Evolutionary conservation across 1,284 basidiomycete genomes (phyloP), one percentile per base, ranked within the genome.

Genomic region (Dichomitus squalens): DNA sequence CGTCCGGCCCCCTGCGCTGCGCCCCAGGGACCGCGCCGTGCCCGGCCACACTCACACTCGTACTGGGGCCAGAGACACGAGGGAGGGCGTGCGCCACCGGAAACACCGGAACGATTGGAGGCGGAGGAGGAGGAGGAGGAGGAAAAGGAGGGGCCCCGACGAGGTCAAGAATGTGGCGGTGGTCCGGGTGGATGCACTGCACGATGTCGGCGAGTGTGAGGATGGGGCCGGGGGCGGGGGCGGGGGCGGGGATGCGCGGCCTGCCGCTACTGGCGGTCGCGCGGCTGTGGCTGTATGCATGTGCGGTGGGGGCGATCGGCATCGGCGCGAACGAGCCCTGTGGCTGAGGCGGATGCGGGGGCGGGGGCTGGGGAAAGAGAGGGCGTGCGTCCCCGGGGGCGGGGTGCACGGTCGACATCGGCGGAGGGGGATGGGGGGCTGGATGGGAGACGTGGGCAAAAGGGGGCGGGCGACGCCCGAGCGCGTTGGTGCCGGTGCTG

Each of bases 141-240:
- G 16, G 43, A 7, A n/a, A 20, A 29, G 43, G 29, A 33, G 29
- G 29, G 7, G n/a, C 25, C 18, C 16, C 16, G 18, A 23, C 25
- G 14, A 23, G 18, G 20, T 34, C 49, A 29, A 60, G 49, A 8
- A 60, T 7, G 7, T 51, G 41, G 11, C 38, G 51, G 23, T 60
- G 56, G 29, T 60, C 56, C 11, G 56, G 61, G 40, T 63, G 58
- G 4, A 63, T 49, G 35, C 58, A 55, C 20, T 21, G 25, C 14
- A 34, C 21, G 5, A 41, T 41, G 7, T 35, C 25, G 9, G 49
- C 52, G 7, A 57, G 14, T 31, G 29, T 31, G 5, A 11, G 29
- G 29, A 31, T 31, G 49, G 14, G 4, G 31, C 1, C 14, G 35
- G 31, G 8, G 20, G 36, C 12, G 25, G 25, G 16, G 34, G 8